A percentile compares a stretch with the other conserved stretches of the same genome.
phyloP scores from a whole-genome alignment of 768 basidiomycete species.

The Mycena sanguinolenta region DNA sequence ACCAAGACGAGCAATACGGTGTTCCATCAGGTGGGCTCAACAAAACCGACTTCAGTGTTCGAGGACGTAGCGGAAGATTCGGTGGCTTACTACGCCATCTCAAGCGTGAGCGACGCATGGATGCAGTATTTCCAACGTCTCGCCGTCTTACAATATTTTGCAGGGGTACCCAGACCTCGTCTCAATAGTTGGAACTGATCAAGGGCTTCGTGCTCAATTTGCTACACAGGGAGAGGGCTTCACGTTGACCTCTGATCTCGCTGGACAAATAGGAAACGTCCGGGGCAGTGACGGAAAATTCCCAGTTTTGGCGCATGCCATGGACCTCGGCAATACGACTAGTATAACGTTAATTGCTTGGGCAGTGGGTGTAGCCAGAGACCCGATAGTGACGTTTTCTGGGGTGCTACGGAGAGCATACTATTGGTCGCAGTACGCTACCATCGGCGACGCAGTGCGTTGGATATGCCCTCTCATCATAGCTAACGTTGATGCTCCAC shows the following conservation, averaged over 20 bases:
- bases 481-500: neutral
- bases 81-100: constrained; percentile 60
- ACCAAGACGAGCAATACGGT: constrained; percentile 48
- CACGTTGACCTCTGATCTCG: constrained; percentile 19
- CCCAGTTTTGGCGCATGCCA: constrained; percentile 64
- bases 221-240: neutral
- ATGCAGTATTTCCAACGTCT: neutral
- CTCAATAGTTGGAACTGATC: constrained; percentile 28
- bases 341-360: constrained; percentile 50
- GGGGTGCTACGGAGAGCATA: constrained; percentile 50
- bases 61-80: constrained; percentile 65
- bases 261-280: constrained; percentile 17
- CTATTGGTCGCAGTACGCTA: constrained; percentile 51
- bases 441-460: constrained; percentile 49
- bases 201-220: constrained; percentile 18
- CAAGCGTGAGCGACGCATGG: constrained; percentile 50
- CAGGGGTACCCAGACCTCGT: constrained; percentile 13
- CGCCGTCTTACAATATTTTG: neutral
- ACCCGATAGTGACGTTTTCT: constrained; percentile 46
- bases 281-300: constrained; percentile 40
- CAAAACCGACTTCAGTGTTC: constrained; percentile 47
- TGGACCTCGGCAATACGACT: constrained; percentile 56
- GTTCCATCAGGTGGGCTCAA: constrained; percentile 60
- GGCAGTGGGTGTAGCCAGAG: constrained; percentile 54
- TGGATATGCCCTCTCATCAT: neutral